A percentile compares a stretch with the other conserved stretches of the same genome.
Evolutionary conservation across 1,139 yeast genomes (phyloP).

Genomic region (Yamadazyma dendronema): DNA sequence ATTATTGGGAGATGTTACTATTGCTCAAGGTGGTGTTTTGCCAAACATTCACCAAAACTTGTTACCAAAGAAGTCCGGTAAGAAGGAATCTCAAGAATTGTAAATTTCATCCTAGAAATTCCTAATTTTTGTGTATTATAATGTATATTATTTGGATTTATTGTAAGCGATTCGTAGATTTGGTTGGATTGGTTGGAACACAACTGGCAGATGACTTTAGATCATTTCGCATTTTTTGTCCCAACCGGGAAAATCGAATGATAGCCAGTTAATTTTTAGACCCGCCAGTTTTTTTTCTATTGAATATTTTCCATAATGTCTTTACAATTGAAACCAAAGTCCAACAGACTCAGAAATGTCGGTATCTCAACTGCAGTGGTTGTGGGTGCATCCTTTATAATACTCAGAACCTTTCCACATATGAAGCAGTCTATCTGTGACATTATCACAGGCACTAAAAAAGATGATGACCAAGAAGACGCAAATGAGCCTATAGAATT

Average conservation of each 20-base stretch:
- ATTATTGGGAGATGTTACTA: conserved; percentile 85
- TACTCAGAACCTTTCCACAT: conserved; percentile 55
- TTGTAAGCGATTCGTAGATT: neutral
- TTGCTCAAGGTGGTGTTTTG: conserved; percentile 97
- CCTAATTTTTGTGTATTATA: conserved; percentile 19
- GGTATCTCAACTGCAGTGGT: conserved; percentile 16
- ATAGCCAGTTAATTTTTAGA: conserved; percentile 1
- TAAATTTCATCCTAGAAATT: conserved; percentile 23
- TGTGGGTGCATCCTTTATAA: conserved; percentile 43
- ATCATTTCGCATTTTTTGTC: conserved; percentile 1
- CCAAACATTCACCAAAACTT: conserved; percentile 96
- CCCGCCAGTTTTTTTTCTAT: conserved; percentile 1
- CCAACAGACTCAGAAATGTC: conserved; percentile 6
- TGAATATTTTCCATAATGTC: conserved; percentile 6
- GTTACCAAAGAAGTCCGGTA: conserved; percentile 89
- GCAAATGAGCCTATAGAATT: conserved; percentile 26
- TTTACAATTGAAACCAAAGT: conserved; percentile 8
- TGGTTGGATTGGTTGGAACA: neutral
- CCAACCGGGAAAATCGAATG: conserved; percentile 4
- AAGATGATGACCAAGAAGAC: conserved; percentile 17
- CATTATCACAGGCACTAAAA: conserved; percentile 22
- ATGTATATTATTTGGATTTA: conserved; percentile 13
- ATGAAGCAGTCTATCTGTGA: conserved; percentile 28
- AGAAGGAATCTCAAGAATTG: conserved; percentile 87
- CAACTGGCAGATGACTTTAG: neutral